Conservation (phyloP, 2,329 filamentous ascomycete genomes). For the Chaetomiaceae sp. region DNA sequence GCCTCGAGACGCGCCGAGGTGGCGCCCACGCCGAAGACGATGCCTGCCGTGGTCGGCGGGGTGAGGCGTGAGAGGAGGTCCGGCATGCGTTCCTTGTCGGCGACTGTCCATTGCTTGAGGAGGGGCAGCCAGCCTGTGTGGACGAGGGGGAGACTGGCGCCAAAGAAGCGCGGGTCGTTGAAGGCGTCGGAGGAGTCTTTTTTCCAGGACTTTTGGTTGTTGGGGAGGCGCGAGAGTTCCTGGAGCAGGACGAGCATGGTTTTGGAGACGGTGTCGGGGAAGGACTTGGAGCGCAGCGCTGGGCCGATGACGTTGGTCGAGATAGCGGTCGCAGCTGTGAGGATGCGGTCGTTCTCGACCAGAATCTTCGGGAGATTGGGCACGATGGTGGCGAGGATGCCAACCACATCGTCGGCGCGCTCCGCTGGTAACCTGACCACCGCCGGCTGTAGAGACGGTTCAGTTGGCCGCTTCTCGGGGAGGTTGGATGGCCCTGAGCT, state of each 20-base stretch:
- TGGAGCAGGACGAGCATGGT: conserved; percentile 69
- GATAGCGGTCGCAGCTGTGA: conserved; percentile 72
- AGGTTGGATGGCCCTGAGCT: conserved; percentile 29
- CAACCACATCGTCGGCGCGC: conserved; percentile 69
- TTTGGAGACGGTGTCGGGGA: conserved; percentile 77
- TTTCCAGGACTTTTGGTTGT: conserved; percentile 84
- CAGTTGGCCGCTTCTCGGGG: conserved; percentile 38
- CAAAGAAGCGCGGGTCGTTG: conserved; percentile 83
- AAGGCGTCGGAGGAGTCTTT: conserved; percentile 91
- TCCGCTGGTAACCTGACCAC: conserved; percentile 35
- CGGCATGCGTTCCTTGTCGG: conserved; percentile 81
- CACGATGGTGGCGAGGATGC: conserved; percentile 73
- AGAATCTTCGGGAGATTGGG: conserved; percentile 78
- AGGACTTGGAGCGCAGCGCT: conserved; percentile 75
- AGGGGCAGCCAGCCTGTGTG: conserved; percentile 76
- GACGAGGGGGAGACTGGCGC: conserved; percentile 61
- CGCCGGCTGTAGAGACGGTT: conserved; percentile 29
- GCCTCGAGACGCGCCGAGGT: conserved; percentile 91
- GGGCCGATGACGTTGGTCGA: conserved; percentile 80
- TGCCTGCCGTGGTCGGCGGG: conserved; percentile 85
- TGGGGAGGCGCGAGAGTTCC: conserved; percentile 70
- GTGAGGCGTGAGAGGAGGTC: conserved; percentile 76
- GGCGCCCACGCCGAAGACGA: conserved; percentile 97
- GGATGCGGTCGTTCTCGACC: conserved; percentile 78
- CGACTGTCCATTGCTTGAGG: conserved; percentile 75